phyloP scores from a whole-genome alignment of 495 filamentous ascomycete species.

The Annulohypoxylon nitens region DNA sequence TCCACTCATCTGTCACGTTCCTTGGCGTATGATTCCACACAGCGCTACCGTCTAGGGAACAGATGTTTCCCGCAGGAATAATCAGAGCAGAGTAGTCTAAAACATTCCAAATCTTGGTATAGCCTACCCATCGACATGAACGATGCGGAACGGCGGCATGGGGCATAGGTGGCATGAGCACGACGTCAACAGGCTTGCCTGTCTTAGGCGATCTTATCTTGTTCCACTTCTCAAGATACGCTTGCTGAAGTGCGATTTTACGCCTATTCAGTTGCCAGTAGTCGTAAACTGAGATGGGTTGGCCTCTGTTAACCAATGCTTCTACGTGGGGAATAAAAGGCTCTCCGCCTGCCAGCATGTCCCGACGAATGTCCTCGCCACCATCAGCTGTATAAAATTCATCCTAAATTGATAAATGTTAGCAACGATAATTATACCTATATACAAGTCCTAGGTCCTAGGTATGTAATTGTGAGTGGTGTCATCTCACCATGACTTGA shows the following conservation, averaged over 20 bases:
- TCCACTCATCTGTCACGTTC: slow-evolving; percentile 53
- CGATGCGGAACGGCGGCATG: slow-evolving; percentile 52
- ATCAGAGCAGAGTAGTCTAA: slow-evolving; percentile 83
- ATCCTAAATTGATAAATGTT: slow-evolving; percentile 52
- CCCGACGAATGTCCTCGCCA: slow-evolving; percentile 63
- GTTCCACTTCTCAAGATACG: slow-evolving; percentile 46
- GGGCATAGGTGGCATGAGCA: slow-evolving; percentile 53
- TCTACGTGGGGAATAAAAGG: slow-evolving; percentile 64
- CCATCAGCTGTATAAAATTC: slow-evolving; percentile 68
- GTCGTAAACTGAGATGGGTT: slow-evolving; percentile 69
- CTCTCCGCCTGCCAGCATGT: slow-evolving; percentile 66
- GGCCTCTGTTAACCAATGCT: slow-evolving; percentile 60
- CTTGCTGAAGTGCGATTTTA: slow-evolving; percentile 41
- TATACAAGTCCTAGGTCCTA: neutral
- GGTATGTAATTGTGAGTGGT: neutral
- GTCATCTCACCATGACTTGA: slow-evolving; percentile 62
- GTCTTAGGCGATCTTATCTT: slow-evolving; percentile 35
- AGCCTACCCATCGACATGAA: slow-evolving; percentile 48
- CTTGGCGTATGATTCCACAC: slow-evolving; percentile 59
- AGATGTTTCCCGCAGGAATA: slow-evolving; percentile 64
- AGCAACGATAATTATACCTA: neutral
- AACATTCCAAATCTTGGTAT: slow-evolving; percentile 59
- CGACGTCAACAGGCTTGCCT: slow-evolving; percentile 45
- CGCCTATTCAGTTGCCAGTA: slow-evolving; percentile 66
- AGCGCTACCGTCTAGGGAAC: slow-evolving; percentile 49